phyloP scores from a whole-genome alignment of 768 basidiomycete species.

The Calvatia gigantea region DNA sequence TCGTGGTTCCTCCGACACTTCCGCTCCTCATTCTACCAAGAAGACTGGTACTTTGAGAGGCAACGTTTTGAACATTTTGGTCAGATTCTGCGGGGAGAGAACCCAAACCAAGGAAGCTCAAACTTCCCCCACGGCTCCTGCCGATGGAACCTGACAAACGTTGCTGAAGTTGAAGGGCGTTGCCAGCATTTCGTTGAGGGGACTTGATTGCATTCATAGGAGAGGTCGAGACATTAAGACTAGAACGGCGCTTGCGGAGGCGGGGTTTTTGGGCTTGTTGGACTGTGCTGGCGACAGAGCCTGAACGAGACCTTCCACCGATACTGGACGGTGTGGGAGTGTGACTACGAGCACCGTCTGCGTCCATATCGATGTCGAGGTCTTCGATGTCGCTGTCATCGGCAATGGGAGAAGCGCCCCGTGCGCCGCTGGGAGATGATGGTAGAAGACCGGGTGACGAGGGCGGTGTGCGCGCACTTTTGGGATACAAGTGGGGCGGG shows the following conservation, averaged over 20 bases:
- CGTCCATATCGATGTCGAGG: constrained; percentile 20
- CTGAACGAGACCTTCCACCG: constrained; percentile 12
- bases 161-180: constrained; percentile 47
- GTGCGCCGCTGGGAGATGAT: constrained; percentile 14
- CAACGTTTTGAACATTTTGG: constrained; percentile 22
- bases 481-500: constrained; percentile 26
- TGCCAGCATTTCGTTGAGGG: constrained; percentile 46
- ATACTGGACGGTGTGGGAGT: constrained; percentile 23
- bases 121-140: constrained; percentile 45
- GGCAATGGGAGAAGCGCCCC: neutral
- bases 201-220: constrained; percentile 60
- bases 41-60: constrained; percentile 36
- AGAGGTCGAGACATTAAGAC: constrained; percentile 49
- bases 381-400: constrained; percentile 17
- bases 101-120: constrained; percentile 22
- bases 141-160: constrained; percentile 27
- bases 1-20: constrained; percentile 33
- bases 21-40: constrained; percentile 56
- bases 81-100: constrained; percentile 5
- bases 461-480: constrained; percentile 16
- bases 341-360: constrained; percentile 19
- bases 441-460: constrained; percentile 22
- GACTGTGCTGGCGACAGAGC: constrained; percentile 17
- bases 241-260: constrained; percentile 61
- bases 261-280: constrained; percentile 27